Evolutionary conservation across 177 flowering plant genomes (phyloP), one percentile per base, ranked within the genome.

Genomic region (Vitis hybrid): DNA sequence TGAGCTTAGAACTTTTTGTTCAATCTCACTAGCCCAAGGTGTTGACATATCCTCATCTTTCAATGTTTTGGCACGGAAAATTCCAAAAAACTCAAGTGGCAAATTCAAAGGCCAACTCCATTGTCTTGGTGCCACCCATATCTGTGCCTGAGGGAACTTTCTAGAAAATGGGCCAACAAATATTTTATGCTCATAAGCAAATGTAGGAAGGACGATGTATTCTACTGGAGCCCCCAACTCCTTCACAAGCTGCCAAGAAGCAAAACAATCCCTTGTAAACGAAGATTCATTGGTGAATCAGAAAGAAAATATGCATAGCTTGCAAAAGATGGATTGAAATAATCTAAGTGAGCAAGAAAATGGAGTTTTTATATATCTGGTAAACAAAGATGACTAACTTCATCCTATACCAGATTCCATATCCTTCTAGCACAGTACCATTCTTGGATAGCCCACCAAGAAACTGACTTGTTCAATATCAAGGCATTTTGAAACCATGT

Each of bases 91-190:
- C 65, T 88, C 96, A 64, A 90, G 95, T 1, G 98, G 99, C 77
- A 95, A 81, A 77, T 95, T 95, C 69, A 95, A 74, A 3, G 99
- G 99, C 99, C 99, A 95, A 70, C 98, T 95, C 99, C 98, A 95
- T 66, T 93, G 99, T 79, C 97, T 84, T 68, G 97, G 97, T 30
- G 99, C 99, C 76, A 95, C 99, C 97, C 96, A 95, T 73, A 93
- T 74, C 71, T 88, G 90, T 65, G 98, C 99, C 58, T 67, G 77
- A 3, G 99, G 98, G 76, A 91, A 93, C 80, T 95, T 90, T 81
- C 99, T 85, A 2, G 98, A 95, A 80, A 95, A 95, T 39, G 99
- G 99, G 5, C 98, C 99, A 11, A 93, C 92, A 75, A 95, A 95
- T 60, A 95, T 93, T 80, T 95, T 95, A 73, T 95, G 99, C 83